Base-by-base conservation (phyloP, 1,284 basidiomycete species). In the Meira nashicola region DNA sequence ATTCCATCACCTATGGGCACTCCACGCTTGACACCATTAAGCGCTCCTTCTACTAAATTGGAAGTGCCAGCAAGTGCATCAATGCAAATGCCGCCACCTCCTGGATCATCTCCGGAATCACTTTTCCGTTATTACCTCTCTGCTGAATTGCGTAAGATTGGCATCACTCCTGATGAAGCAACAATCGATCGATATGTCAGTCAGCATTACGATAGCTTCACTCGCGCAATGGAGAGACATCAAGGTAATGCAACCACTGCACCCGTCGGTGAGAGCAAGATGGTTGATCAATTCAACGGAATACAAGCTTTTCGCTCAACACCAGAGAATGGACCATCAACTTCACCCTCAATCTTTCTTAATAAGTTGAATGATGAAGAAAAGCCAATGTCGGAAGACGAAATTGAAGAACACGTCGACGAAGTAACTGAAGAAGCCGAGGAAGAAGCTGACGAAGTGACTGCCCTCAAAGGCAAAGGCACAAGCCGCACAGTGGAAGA, bases 51-150 rank as follows among this genome's bases (percentile, higher is more conserved):
- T 14, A 3, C 8, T 49, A 67, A 63, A 51, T 61, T 67, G n/a
- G 64, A 62, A n/a, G 60, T 68, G 28, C 64, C 66, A 51, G 57
- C 48, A n/a, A 25, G 48, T 38, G 47, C 14, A 38, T n/a, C 50
- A 53, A 41, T n/a, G 28, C 23, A 37, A 14, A 6, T 53, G 58
- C 68, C 67, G 14, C 68, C 68, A 15, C 68, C 68, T 12, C 62
- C 68, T 46, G 68, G 66, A 50, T 70, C 68, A 15, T 64, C 66
- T 5, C 66, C 68, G 43, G 68, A 70, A 46, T 56, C 49, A 39
- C 65, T 70, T 38, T 70, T 70, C 58, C 67, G 74, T 17, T 72
- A 73, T 62, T 71, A 74, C 54, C 73, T 76, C 37, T 67, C 66
- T 2, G 58, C 68, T 12, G 74, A 76, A 61, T 62, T 76, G 1